Evolutionary conservation across 1,284 basidiomycete genomes (phyloP), one percentile per base, ranked within the genome.

Genomic region (Amylostereum chailletii): DNA sequence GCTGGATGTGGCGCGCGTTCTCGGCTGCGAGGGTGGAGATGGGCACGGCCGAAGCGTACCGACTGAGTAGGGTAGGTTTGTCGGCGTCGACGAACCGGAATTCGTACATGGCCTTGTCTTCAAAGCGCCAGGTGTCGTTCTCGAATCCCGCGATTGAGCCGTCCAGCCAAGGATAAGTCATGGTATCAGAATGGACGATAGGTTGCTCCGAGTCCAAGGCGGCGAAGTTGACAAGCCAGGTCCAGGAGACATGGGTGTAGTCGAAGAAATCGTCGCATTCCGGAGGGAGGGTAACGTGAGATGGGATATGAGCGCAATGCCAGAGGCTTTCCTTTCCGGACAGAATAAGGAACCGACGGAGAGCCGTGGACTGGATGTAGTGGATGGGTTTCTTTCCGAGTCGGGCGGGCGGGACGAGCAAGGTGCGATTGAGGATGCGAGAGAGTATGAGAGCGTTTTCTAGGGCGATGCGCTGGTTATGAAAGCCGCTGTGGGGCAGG

Each of bases 401-500:
- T 47, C 81, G 78, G 29, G 83, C 70, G 8, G 83, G 82, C 26
- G 89, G 86, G 33, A 89, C 65, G 52, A 90, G 72, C 36, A 90
- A 69, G 7, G 85, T 90, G 49, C 86, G 83, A 63, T 86, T 83
- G 48, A 89, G 72, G 32, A 86, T 62, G 54, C 67, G 70, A 5
- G 87, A 74, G 47, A 90, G 72, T 9, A 81, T 71, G 33, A 90
- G 72, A 8, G 86, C 86, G 57, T 91, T 91, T 63, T 90, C 85
- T 52, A 91, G 72, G 30, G 85, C 81, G 53, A 92, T 88, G 36
- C 87, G 80, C 66, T 91, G 87, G 62, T 90, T 91, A 65, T 90
- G 86, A 55, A 87, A 85, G 2, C 87, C 86, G 55, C 81, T 84
- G 58, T 88, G 86, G n/a, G 84, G 83, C 32, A 88, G 68, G 57